Evolutionary conservation across 2,329 filamentous ascomycete genomes (phyloP), one percentile per base, ranked within the genome.

Genomic region (Paecilomyces dactylethromorphus): DNA sequence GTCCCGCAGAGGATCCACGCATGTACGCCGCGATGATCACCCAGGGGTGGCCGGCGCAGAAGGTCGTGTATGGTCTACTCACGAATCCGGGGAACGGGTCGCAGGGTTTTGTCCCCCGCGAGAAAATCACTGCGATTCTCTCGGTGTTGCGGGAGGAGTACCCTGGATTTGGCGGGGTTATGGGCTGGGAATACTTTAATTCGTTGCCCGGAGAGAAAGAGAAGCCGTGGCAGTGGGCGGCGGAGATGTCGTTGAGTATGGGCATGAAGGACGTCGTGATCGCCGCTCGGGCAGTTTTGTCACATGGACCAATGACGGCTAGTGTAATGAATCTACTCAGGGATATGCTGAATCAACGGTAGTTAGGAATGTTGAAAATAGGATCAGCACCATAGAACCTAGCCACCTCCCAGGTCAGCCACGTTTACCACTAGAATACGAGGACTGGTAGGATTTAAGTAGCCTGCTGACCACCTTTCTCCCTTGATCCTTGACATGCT

Each of bases 171-270:
- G 92, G 92, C 0, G 92, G 92, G 0, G 86, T 97, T 6, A 94
- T 94, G 87, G 91, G 91, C 2, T 97, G 92, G 92, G 92, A 97
- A 76, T 96, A 94, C 71, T 96, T 93, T 77, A 95, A 96, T 77
- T 85, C 87, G 58, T 72, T 86, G 59, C 89, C 90, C 0, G 87
- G 87, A 1, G 87, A 84, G 24, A 70, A 69, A 1, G 77, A 78
- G 12, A 76, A 80, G 58, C 89, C 90, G 0, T 93, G 88, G 88
- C 81, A 89, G 64, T 96, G 92, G 92, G 90, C 89, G 0, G 81
- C 80, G 53, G 81, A 82, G 58, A 87, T 94, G 80, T 85, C 86
- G 0, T 58, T 79, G 56, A 76, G 69, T 55, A 74, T 79, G 73
- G 73, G 73, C 0, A 75, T 79, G 74, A 77, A 70, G 56, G 70